Evolutionary conservation across 202 grass and related monocot genomes (phyloP).

Genomic region (Miscanthus sacchariflorus): DNA sequence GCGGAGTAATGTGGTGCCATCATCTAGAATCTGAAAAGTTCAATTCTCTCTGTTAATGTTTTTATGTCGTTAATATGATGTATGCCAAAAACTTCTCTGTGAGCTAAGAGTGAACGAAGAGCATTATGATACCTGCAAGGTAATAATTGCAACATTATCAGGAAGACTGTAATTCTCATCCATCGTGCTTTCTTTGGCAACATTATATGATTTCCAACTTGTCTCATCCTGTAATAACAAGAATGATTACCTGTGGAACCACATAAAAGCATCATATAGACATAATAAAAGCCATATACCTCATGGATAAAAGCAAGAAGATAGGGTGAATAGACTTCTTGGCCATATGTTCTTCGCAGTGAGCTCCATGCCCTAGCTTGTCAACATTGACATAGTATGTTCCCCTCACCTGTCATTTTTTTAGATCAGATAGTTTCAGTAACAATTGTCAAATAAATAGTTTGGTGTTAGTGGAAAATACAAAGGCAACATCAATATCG

Average conservation of each 20-base stretch:
- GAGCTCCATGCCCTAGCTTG: slow-evolving; percentile 72
- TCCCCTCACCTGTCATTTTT: slow-evolving; percentile 62
- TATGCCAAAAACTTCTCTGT: not conserved
- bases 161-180: slow-evolving; percentile 77
- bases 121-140: slow-evolving; percentile 64
- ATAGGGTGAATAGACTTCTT: slow-evolving; percentile 89
- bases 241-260: slow-evolving; percentile 1
- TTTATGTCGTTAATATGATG: not conserved
- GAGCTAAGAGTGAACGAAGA: not conserved
- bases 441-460: not conserved
- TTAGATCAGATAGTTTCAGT: not conserved
- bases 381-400: slow-evolving; percentile 80
- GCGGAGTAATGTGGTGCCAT: slow-evolving; percentile 75
- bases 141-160: slow-evolving; percentile 87
- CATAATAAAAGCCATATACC: slow-evolving; percentile 48
- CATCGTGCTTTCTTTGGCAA: slow-evolving; percentile 59
- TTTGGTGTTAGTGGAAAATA: not conserved
- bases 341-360: slow-evolving; percentile 77
- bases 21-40: slow-evolving; percentile 74
- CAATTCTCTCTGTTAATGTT: slow-evolving; percentile 3
- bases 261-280: not conserved
- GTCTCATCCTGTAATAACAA: slow-evolving; percentile 64
- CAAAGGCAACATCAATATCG: not conserved
- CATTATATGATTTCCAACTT: slow-evolving; percentile 72
- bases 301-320: slow-evolving; percentile 84